Conservation (phyloP, 768 basidiomycete genomes). For the Tremella yokohamensis region DNA sequence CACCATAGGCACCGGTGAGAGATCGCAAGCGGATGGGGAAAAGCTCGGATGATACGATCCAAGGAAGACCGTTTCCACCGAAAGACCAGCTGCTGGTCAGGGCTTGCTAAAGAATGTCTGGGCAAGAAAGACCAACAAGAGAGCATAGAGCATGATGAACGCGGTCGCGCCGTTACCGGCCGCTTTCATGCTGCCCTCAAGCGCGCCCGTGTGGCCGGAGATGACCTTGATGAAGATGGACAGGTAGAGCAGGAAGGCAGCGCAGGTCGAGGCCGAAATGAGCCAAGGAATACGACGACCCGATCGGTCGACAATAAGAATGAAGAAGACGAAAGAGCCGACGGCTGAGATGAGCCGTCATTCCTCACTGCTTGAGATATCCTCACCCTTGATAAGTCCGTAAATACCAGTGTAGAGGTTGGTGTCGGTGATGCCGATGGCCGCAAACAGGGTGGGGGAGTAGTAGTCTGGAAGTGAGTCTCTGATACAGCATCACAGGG, state of each 20-base stretch:
- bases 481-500: not conserved
- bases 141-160: constrained; percentile 42
- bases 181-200: constrained; percentile 16
- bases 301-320: constrained; percentile 31
- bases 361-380: too few species aligned
- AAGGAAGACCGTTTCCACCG: constrained; percentile 55
- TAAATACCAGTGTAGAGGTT: constrained; percentile 57
- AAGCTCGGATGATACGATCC: constrained; percentile 54
- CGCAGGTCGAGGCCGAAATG: constrained; percentile 53
- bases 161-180: constrained; percentile 42
- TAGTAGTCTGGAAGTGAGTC: constrained; percentile 42
- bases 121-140: constrained; percentile 49
- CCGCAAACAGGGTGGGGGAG: constrained; percentile 57
- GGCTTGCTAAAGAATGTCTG: not conserved
- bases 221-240: constrained; percentile 55
- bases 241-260: constrained; percentile 55
- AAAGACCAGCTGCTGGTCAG: constrained; percentile 19
- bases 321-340: constrained; percentile 28
- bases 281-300: constrained; percentile 55
- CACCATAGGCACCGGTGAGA: constrained; percentile 36
- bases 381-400: constrained; percentile 53
- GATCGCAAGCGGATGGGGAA: constrained; percentile 31
- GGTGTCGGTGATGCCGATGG: constrained; percentile 54
- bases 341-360: constrained; percentile 13
- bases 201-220: constrained; percentile 37